Conservation (phyloP, 163 green algal species). For the Prototheca wickerhamii region DNA sequence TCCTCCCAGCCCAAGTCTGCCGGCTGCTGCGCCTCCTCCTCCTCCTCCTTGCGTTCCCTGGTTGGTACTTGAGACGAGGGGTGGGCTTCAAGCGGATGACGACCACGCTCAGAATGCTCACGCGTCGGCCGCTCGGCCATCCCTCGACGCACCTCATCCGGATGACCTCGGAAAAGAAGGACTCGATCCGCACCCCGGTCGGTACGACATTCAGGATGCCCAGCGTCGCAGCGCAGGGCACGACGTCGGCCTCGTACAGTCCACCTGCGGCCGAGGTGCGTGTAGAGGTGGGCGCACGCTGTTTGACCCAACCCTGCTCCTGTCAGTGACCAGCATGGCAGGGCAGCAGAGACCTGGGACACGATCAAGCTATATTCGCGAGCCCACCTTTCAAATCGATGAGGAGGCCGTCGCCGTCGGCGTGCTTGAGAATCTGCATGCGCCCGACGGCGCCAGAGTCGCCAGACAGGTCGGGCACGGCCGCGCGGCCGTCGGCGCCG, state of each 20-base stretch:
- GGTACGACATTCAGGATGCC: constrained; percentile 25
- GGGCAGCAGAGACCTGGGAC: neutral
- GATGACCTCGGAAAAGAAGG: constrained; percentile 21
- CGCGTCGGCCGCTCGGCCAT: too few species aligned
- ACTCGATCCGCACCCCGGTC: constrained; percentile 31
- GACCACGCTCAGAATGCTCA: too few species aligned
- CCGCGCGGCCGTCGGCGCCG: neutral
- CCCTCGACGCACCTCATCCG: constrained; percentile 19
- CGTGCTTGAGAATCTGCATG: constrained; percentile 9
- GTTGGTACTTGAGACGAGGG: too few species aligned
- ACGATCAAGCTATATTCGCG: neutral
- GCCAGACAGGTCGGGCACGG: constrained; percentile 30
- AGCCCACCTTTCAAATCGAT: constrained; percentile 34
- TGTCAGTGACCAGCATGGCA: neutral
- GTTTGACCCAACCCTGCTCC: neutral
- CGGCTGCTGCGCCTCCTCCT: too few species aligned
- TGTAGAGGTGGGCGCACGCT: neutral
- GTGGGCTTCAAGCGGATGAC: too few species aligned
- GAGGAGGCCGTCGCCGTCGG: constrained; percentile 15
- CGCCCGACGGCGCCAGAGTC: constrained; percentile 35
- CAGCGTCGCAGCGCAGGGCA: constrained; percentile 17
- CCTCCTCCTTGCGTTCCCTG: too few species aligned
- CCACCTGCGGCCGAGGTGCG: constrained; percentile 7
- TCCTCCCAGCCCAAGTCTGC: too few species aligned
- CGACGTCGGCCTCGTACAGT: constrained; percentile 26